Conservation (phyloP, 139 green algal species). For the Coelastrella sp. region DNA sequence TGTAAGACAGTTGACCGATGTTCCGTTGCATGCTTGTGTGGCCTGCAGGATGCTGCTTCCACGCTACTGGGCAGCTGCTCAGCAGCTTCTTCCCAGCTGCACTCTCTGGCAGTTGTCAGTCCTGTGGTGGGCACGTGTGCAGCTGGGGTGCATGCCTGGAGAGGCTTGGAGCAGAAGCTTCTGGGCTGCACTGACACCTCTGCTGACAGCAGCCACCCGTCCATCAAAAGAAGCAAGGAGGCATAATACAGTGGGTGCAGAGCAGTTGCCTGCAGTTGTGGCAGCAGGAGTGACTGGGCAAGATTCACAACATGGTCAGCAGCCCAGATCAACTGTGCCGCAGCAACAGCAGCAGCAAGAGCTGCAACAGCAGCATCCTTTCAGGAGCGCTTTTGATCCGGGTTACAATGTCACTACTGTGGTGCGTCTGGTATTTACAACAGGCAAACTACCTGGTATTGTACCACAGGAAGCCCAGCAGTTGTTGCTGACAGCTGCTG, state of each 20-base stretch:
- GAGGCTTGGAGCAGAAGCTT: slow-evolving; percentile 11
- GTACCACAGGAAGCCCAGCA: neutral
- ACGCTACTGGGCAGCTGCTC: slow-evolving; percentile 23
- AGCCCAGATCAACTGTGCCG: neutral
- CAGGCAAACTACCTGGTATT: neutral
- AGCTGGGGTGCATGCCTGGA: slow-evolving; percentile 2
- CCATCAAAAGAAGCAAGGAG: neutral
- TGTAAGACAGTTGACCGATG: neutral
- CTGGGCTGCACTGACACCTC: neutral
- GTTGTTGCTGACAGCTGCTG: neutral
- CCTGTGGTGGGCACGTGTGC: neutral
- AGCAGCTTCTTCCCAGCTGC: slow-evolving; percentile 29
- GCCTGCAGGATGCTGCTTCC: slow-evolving; percentile 10
- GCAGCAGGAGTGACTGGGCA: neutral
- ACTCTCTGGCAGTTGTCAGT: slow-evolving; percentile 20
- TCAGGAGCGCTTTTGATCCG: too few relatives aligned
- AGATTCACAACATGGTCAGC: too few relatives aligned
- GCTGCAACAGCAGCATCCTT: neutral
- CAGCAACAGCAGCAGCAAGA: neutral
- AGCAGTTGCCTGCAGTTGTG: neutral
- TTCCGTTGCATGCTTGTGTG: neutral
- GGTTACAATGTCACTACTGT: neutral
- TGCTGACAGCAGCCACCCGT: neutral
- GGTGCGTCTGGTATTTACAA: neutral
- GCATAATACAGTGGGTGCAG: neutral